Percentiles rank a stretch among this genome's conserved stretches.
These are phyloP conservation scores for Chlorencoelia australis DNA, from an alignment of 2,329 filamentous ascomycete genomes.

Conservation along the genomic window DNA sequence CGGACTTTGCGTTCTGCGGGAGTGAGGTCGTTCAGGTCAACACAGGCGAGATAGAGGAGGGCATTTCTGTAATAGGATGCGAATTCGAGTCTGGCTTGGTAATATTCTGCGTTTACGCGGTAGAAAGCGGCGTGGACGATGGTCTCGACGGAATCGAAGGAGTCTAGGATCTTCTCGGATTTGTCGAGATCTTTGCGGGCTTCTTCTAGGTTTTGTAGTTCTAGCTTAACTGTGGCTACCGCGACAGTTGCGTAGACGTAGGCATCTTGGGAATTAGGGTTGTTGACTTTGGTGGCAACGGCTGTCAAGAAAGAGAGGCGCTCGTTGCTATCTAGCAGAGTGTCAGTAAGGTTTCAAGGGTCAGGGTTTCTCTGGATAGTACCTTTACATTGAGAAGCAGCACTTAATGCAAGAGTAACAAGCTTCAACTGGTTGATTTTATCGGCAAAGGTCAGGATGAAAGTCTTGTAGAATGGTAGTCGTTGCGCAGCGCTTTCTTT, in stretches of 20 bases:
- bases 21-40: constrained; percentile 69
- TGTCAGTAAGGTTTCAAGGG: constrained; percentile 8
- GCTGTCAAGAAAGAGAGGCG: constrained; percentile 75
- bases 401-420: constrained; percentile 79
- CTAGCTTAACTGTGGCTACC: constrained; percentile 77
- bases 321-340: constrained; percentile 64
- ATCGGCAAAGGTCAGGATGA: constrained; percentile 91
- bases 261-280: constrained; percentile 87
- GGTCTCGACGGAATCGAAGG: constrained; percentile 90
- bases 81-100: constrained; percentile 85
- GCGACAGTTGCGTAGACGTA: constrained; percentile 90
- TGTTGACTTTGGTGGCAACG: constrained; percentile 80
- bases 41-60: constrained; percentile 92
- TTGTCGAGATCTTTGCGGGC: constrained; percentile 79
- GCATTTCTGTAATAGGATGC: constrained; percentile 96
- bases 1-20: constrained; percentile 67
- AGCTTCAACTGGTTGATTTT: constrained; percentile 99
- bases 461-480: constrained; percentile 84
- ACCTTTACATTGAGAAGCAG: constrained; percentile 78
- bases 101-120: constrained; percentile 88
- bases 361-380: constrained; percentile 6
- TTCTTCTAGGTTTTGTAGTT: constrained; percentile 67
- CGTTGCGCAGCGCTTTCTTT: constrained; percentile 74
- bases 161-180: constrained; percentile 79
- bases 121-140: constrained; percentile 96